Conservation (phyloP, 2,329 filamentous ascomycete genomes). For the Teratosphaeria pseudoeucalypti region DNA sequence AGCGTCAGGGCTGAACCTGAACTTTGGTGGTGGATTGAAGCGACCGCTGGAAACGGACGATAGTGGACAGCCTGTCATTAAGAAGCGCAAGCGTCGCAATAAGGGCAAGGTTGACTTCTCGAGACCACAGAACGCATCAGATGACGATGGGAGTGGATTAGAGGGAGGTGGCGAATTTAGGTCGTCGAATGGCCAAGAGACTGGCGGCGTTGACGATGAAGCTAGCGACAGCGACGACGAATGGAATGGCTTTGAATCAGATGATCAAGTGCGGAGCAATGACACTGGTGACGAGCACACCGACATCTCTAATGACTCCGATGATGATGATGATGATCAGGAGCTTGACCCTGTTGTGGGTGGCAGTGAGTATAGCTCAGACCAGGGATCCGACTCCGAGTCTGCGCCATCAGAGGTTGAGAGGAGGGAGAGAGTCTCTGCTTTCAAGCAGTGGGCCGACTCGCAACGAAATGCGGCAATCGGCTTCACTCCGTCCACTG, state of each 20-base stretch:
- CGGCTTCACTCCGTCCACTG: constrained; percentile 49
- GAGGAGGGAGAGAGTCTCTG: constrained; percentile 43
- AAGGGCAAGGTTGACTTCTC: constrained; percentile 20
- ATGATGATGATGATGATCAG: not conserved
- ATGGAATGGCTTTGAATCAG: constrained; percentile 8
- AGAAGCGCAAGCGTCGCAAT: constrained; percentile 59
- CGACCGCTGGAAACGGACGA: constrained; percentile 72
- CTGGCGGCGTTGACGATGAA: constrained; percentile 12
- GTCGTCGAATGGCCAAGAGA: constrained; percentile 3
- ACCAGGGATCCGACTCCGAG: constrained; percentile 23
- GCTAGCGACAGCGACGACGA: not conserved
- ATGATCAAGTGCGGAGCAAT: constrained; percentile 6
- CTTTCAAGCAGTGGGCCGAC: constrained; percentile 90
- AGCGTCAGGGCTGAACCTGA: not conserved
- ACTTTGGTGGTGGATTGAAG: constrained; percentile 70
- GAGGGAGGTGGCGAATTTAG: constrained; percentile 17
- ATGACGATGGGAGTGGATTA: constrained; percentile 15
- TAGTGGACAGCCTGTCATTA: constrained; percentile 68
- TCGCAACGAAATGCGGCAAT: constrained; percentile 76
- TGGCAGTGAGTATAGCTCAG: constrained; percentile 17
- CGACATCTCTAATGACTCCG: not conserved
- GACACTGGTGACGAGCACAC: not conserved
- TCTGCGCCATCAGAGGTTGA: constrained; percentile 10
- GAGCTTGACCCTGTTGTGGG: not conserved
- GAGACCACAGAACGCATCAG: constrained; percentile 17